Base-by-base conservation (phyloP, 306 rosid species). In the Sphenostylis stenocarpa region DNA sequence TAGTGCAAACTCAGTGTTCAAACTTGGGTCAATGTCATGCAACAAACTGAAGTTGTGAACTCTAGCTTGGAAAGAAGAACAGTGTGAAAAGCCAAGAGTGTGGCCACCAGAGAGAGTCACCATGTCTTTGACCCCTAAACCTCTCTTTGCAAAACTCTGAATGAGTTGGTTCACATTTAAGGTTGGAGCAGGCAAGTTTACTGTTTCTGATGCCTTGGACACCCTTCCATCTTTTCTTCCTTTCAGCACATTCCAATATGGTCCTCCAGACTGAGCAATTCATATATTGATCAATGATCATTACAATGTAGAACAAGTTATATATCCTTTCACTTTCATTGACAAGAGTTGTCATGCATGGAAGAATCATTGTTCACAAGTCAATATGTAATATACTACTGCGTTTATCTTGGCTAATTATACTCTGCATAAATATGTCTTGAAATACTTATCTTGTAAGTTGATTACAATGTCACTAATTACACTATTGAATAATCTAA, bases 61-160 rank as follows among this genome's bases (percentile, higher is more conserved):
- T 1, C 91, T 83, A 14, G 83, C 36, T 81, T 86, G 79, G 3
- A 93, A 90, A 0, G 92, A 88, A 43, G 92, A 80, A 45, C 94
- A 89, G 45, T 90, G 96, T 28, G 96, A 88, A 41, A 88, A 88
- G 23, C 96, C 94, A 7, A 88, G 84, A 13, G 90, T 90, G 85
- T 93, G 97, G 11, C 87, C 97, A 39, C 94, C 96, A 0, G 97
- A 90, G 28, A 93, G 85, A 57, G 94, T 86, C n/a, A 89, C 94
- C 84, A 93, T 15, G 19, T 93, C 96, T 43, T 85, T 89, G 7
- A 85, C 65, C 7, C 81, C 87, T 51, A 93, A 82, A 2, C 96
- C 93, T 82, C 94, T 90, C 48, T 77, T 82, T 57, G 79, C 83
- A 76, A 90, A 89, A 81, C 86, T 87, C 14, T 82, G 84, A 53